Percentiles rank a stretch among this genome's conserved stretches.
Conservation (phyloP, 2,329 filamentous ascomycete species). For the Ophiocordyceps unilateralis region DNA sequence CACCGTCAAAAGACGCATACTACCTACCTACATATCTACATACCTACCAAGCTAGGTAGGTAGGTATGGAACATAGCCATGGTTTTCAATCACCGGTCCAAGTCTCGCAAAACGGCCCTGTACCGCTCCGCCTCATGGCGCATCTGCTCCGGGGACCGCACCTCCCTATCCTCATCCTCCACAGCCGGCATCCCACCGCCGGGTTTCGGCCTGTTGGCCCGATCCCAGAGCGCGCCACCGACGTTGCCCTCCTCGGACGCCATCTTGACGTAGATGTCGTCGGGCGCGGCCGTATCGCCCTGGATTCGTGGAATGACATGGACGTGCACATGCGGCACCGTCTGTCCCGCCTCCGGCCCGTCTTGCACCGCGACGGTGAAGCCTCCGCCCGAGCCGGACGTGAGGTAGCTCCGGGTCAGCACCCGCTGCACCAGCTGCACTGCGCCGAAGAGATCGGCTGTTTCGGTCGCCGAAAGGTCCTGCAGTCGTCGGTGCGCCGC, state of each 20-base stretch:
- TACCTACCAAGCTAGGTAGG: too few relatives aligned
- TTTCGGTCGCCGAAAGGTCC: slow-evolving; percentile 55
- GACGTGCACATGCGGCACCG: slow-evolving; percentile 81
- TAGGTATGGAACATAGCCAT: too few relatives aligned
- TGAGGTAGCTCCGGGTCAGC: slow-evolving; percentile 42
- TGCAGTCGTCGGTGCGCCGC: slow-evolving; percentile 52
- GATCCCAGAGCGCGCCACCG: slow-evolving; percentile 49
- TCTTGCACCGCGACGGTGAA: slow-evolving; percentile 96
- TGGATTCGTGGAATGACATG: slow-evolving; percentile 67
- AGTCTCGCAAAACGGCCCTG: slow-evolving; percentile 28
- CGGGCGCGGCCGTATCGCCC: slow-evolving; percentile 34
- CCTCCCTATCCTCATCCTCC: slow-evolving; percentile 51
- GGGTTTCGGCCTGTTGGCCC: slow-evolving; percentile 26
- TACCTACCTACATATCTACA: background rate
- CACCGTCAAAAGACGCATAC: too few relatives aligned
- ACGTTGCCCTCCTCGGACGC: slow-evolving; percentile 76
- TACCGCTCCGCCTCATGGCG: slow-evolving; percentile 55
- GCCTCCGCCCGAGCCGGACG: slow-evolving; percentile 41
- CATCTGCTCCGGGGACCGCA: slow-evolving; percentile 63
- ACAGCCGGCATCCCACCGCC: slow-evolving; percentile 47
- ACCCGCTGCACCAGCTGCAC: slow-evolving; percentile 71
- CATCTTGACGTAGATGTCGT: slow-evolving; percentile 69
- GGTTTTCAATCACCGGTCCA: slow-evolving; percentile 13
- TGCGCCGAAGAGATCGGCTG: slow-evolving; percentile 68
- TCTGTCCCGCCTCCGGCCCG: slow-evolving; percentile 78